phyloP scores from a whole-genome alignment of 208 protist species.

The Jaenimonas drosophilae region DNA sequence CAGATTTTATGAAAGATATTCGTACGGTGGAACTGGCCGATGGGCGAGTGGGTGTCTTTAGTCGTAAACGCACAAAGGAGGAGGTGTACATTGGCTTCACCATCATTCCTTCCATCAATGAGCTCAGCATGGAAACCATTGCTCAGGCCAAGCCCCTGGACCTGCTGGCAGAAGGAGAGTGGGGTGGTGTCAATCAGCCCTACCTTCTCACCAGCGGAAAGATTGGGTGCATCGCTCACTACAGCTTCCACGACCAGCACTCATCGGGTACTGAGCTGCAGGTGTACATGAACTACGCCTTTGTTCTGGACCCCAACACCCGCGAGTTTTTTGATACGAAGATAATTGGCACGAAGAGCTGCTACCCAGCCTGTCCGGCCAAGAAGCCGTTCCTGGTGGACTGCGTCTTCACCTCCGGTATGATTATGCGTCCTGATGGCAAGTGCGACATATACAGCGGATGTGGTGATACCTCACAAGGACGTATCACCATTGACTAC shows the following conservation, averaged over 20 bases:
- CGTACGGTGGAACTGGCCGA: slow-evolving; percentile 1
- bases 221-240: slow-evolving; percentile 39
- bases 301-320: slow-evolving; percentile 19
- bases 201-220: slow-evolving; percentile 31
- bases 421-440: slow-evolving; percentile 36
- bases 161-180: slow-evolving; percentile 14
- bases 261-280: slow-evolving; percentile 6
- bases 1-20: slow-evolving; percentile 6
- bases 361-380: slow-evolving; percentile 17
- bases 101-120: not conserved
- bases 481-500: slow-evolving; percentile 36
- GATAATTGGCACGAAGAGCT: slow-evolving; percentile 22
- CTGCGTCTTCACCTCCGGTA: slow-evolving; percentile 42
- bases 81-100: slow-evolving; percentile 3
- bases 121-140: slow-evolving; percentile 4
- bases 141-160: slow-evolving; percentile 11
- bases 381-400: slow-evolving; percentile 18
- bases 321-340: slow-evolving; percentile 4
- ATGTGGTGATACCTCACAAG: slow-evolving; percentile 18
- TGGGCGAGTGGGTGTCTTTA: slow-evolving; percentile 1
- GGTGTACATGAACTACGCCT: slow-evolving; percentile 30
- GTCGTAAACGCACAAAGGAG: not conserved
- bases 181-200: slow-evolving; percentile 36
- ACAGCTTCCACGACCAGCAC: slow-evolving; percentile 12
- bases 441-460: slow-evolving; percentile 49